phyloP scores from a whole-genome alignment of 1,284 basidiomycete species.

The Leccinum pachyderme region DNA sequence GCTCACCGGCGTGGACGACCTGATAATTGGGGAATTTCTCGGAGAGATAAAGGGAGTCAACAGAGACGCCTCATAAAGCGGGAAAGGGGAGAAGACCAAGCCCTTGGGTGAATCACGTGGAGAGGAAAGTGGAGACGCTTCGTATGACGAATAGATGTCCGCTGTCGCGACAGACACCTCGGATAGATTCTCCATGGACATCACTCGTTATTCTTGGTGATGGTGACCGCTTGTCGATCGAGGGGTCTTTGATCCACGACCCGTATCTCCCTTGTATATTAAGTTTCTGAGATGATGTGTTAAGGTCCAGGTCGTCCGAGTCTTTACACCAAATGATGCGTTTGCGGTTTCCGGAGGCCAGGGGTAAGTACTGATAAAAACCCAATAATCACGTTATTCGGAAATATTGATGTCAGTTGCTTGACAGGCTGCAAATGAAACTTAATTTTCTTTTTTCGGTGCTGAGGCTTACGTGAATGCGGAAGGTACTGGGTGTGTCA shows the following conservation, averaged over 20 bases:
- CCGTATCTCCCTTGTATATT: not conserved
- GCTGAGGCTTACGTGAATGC: not conserved
- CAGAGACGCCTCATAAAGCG: constrained; percentile 7
- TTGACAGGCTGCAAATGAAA: not conserved
- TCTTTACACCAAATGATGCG: not conserved
- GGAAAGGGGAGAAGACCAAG: not conserved
- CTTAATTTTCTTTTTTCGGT: not conserved
- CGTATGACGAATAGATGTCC: constrained; percentile 6
- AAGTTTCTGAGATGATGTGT: not conserved
- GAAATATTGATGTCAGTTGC: not conserved
- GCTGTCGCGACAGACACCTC: constrained; percentile 2
- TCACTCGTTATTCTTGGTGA: not conserved
- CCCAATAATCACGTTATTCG: not conserved
- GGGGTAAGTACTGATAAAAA: not conserved
- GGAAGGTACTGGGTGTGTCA: not conserved
- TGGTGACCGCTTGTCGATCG: not conserved
- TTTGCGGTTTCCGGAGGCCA: not conserved
- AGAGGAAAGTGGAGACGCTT: constrained; percentile 9
- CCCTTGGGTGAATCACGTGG: constrained; percentile 1
- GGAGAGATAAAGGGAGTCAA: constrained; percentile 14
- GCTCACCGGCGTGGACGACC: not conserved
- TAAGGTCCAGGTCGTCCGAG: not conserved
- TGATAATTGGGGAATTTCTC: not conserved
- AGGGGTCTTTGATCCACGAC: not conserved
- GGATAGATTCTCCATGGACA: constrained; percentile 7